A percentile compares a stretch with the other conserved stretches of the same genome.
phyloP scores from a whole-genome alignment of 306 rosid species.

The Rubus parviflorus region DNA sequence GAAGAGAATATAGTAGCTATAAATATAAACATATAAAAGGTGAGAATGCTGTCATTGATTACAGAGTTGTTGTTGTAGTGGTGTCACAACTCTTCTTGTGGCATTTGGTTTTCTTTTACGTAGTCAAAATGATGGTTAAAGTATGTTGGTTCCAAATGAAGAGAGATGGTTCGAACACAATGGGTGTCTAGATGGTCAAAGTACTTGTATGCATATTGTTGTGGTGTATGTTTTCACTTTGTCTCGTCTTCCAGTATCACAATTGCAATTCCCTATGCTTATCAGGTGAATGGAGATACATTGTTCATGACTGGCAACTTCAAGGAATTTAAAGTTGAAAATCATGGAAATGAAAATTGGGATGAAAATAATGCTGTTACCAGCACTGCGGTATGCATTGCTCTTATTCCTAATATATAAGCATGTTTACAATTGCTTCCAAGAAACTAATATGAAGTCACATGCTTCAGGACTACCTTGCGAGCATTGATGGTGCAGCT shows the following conservation, averaged over 20 bases:
- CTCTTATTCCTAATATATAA: conserved; percentile 4
- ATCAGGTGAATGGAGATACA: conserved; percentile 94
- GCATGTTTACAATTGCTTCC: conserved; percentile 20
- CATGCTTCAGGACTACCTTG: conserved; percentile 83
- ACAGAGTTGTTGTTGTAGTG: background rate
- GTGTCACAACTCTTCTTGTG: background rate
- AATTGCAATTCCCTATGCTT: conserved; percentile 13
- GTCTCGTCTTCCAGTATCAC: background rate
- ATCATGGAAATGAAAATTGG: conserved; percentile 63
- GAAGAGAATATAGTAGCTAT: background rate
- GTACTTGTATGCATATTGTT: background rate
- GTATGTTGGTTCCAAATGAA: background rate
- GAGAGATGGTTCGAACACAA: background rate
- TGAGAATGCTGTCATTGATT: conserved; percentile 2
- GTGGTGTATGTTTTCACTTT: background rate
- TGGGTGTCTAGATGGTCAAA: background rate
- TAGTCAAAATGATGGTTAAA: background rate
- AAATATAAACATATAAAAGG: background rate
- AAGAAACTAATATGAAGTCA: conserved; percentile 26
- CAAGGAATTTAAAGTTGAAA: conserved; percentile 88
- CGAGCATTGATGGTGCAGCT: conserved; percentile 73
- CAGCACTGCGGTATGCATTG: conserved; percentile 81
- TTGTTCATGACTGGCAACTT: conserved; percentile 88
- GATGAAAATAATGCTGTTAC: conserved; percentile 72
- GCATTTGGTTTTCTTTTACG: background rate